These are phyloP conservation scores for Penicillium sp. DNA, from an alignment of 2,329 filamentous ascomycete genomes.

Conservation along the genomic window DNA sequence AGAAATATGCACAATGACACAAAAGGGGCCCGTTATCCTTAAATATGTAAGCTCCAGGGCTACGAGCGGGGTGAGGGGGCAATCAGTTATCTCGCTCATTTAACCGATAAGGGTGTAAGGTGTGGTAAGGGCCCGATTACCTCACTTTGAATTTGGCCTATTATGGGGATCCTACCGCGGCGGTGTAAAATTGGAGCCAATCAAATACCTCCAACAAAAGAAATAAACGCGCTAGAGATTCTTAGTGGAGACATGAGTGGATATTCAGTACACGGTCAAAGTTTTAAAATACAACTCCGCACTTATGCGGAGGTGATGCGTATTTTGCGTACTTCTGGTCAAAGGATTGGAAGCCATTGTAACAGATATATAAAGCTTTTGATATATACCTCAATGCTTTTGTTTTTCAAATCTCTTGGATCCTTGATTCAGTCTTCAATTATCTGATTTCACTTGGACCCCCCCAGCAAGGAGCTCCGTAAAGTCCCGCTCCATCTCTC, in stretches of 20 bases:
- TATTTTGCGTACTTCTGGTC: neutral
- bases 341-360: neutral
- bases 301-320: constrained; percentile 11
- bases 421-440: neutral
- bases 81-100: constrained; percentile 10
- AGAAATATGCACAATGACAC: neutral
- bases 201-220: neutral
- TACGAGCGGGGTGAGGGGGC: constrained; percentile 17
- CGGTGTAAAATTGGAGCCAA: constrained; percentile 16
- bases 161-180: constrained; percentile 10
- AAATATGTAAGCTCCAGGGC: neutral
- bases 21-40: neutral
- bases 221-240: constrained; percentile 18
- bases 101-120: constrained; percentile 5
- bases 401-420: neutral
- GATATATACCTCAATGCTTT: neutral
- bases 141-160: neutral
- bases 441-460: neutral
- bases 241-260: constrained; percentile 16
- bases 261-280: constrained; percentile 9
- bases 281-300: constrained; percentile 21
- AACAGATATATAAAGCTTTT: neutral
- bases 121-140: neutral
- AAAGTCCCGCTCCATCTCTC: constrained; percentile 24
- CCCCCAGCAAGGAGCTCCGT: constrained; percentile 19